Percentiles rank a stretch among this genome's conserved stretches.
These are phyloP conservation scores for Aethionema arabicum DNA, from an alignment of 345 rosid genomes.

Conservation along the genomic window DNA sequence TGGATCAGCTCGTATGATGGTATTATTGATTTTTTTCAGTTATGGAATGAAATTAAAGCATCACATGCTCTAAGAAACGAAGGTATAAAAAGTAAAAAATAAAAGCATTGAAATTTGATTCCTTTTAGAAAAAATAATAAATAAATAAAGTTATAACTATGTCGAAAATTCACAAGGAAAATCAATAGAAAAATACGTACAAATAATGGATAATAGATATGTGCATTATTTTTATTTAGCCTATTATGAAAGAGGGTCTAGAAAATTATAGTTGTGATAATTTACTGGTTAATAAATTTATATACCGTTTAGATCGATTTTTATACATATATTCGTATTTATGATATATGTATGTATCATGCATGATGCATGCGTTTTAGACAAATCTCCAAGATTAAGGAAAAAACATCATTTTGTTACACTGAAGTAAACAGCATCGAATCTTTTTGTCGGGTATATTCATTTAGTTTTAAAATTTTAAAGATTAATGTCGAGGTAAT, in stretches of 20 bases:
- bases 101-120: constrained; percentile 19
- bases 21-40: constrained; percentile 25
- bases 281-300: too few relatives aligned
- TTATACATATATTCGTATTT: background rate
- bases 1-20: too few relatives aligned
- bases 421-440: constrained; percentile 23
- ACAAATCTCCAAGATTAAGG: constrained; percentile 18
- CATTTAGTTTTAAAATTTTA: background rate
- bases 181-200: too few relatives aligned
- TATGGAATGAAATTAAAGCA: constrained; percentile 11
- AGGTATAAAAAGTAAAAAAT: constrained; percentile 22
- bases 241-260: too few relatives aligned
- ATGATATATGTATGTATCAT: background rate
- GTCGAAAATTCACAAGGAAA: constrained; percentile 11
- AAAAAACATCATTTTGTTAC: constrained; percentile 20
- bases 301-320: too few relatives aligned
- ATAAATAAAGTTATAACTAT: background rate
- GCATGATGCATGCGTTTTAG: background rate
- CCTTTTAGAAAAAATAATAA: background rate
- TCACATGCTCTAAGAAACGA: constrained; percentile 28
- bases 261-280: too few relatives aligned
- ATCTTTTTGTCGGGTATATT: constrained; percentile 22
- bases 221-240: too few relatives aligned
- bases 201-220: too few relatives aligned
- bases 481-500: background rate